Evolutionary conservation across 768 basidiomycete species (phyloP), one percentile per base, ranked within the genome.

Genomic region (Boletus rubropictus): DNA sequence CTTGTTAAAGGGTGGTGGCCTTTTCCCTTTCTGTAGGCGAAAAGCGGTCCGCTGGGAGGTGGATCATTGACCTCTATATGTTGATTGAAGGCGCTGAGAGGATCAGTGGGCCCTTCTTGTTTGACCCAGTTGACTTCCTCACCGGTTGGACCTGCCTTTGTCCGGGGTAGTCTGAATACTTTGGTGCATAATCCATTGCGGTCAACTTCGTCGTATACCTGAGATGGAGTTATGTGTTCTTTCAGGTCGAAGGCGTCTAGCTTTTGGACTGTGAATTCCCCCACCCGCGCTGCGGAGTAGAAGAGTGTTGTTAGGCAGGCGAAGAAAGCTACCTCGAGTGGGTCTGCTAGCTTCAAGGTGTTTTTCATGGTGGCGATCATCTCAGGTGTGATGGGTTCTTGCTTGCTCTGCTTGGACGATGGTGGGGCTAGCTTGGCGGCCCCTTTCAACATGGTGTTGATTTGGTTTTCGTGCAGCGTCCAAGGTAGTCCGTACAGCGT

Each of bases 1-100:
- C 5, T 0, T 20, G 18, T 36, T 1, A 36, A 0, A 1, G 17
- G 10, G 0, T 5, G 6, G 10, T 20, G 11, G 0, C 35, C 35
- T 0, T 6, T 5, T 3, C 3, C 1, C 1, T 3, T 11, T 1
- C 10, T 5, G 17, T 20, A 36, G 1, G 18, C 5, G 5, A 36
- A 36, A 2, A 36, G 35, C 0, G 10, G 35, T 4, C 33, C 17
- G 9, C 10, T 7, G 11, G 5, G 0, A 7, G 4, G 34, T 2
- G 34, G 18, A 10, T 36, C 5, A 3, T 36, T 36, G 18, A 20
- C 4, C 6, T 2, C 2, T 1, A 36, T 11, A 1, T 36, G 17
- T 0, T 2, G 0, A 11, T 20, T 11, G 3, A 36, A 20, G 3
- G 35, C 10, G 0, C 1, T 5, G 0, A 12, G 3, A 0, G 11